Base-by-base conservation (phyloP, 371 early-diverging fungal species). In the Haplosporangium sp. region DNA sequence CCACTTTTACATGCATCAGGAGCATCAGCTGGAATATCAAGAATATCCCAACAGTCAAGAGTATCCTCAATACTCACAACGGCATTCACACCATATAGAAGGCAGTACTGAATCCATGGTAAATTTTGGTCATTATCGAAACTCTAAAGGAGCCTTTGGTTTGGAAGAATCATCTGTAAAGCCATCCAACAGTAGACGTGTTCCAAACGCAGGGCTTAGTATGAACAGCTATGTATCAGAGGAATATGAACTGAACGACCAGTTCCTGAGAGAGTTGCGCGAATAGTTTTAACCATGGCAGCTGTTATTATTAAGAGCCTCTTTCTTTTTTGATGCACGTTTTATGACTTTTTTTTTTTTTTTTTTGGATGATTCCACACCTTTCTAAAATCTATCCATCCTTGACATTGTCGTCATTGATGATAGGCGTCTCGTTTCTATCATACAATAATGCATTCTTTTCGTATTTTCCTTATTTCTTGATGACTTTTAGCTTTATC, bases 261-360 rank as follows among this genome's bases (percentile, higher is more conserved):
- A 74, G 37, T 79, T 74, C 61, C 44, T 79, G 64, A 67, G 74
- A 17, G 79, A 79, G 50, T 48, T 79, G 45, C 74, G 79, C 7
- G 79, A 72, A 62, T 72, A 67, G 67, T n/a, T 50, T n/a, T n/a
- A n/a, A 7, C 44, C 44, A 42, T 11, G 11, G 44, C n/a, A n/a
- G 15, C 7, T 50, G 15, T 50, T 50, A 3, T 50, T n/a, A 5
- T 42, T 42, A 42, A 8, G 44, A 42, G 6, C 11, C 11, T 4
- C 6, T 50, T n/a, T n/a, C n/a, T n/a, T n/a, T n/a, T n/a, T n/a
- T n/a, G n/a, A n/a, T n/a, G n/a, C n/a, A n/a, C 7, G n/a, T 15
- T 15, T 50, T n/a, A 50, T 50, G 50, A 50, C 50, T 7, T 50
- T 50, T 50, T 15, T 50, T 50, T 10, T 48, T 48, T 48, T 48